Conservation (phyloP, 2,329 filamentous ascomycete genomes). For the Hortaea sp. region DNA sequence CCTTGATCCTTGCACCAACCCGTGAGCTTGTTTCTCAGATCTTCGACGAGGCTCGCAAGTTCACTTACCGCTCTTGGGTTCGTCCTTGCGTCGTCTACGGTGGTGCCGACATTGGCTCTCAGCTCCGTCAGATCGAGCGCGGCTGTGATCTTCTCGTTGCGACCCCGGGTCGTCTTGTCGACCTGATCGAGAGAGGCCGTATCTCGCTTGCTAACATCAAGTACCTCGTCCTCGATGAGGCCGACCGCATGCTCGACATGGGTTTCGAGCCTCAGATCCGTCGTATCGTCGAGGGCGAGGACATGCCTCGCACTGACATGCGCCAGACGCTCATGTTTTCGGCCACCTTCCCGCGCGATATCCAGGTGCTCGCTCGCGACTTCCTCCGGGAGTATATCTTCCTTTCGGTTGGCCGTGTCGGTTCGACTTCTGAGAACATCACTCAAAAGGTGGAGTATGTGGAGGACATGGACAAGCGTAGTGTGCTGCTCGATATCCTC, state of each 20-base stretch:
- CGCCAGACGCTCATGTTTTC: slow-evolving; percentile 99
- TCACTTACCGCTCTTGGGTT: slow-evolving; percentile 97
- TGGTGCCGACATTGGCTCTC: slow-evolving; percentile 95
- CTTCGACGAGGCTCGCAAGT: slow-evolving; percentile 94
- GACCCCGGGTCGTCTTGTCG: slow-evolving; percentile 92
- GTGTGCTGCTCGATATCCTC: slow-evolving; percentile 90
- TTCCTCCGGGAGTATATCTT: slow-evolving; percentile 99
- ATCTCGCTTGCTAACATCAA: slow-evolving; percentile 98
- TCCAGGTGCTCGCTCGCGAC: slow-evolving; percentile 96
- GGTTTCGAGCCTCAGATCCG: slow-evolving; percentile 99
- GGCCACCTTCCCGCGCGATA: slow-evolving; percentile 96
- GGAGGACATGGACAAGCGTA: slow-evolving; percentile 94
- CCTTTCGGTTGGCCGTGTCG: slow-evolving; percentile 95
- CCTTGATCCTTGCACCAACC: slow-evolving; percentile 88
- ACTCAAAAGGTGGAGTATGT: slow-evolving; percentile 98
- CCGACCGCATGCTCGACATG: slow-evolving; percentile 99
- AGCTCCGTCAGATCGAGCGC: slow-evolving; percentile 95
- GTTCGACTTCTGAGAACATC: slow-evolving; percentile 99
- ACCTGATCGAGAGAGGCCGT: slow-evolving; percentile 95
- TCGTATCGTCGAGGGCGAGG: slow-evolving; percentile 94
- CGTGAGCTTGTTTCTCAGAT: slow-evolving; percentile 99
- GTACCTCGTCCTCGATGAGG: slow-evolving; percentile 97
- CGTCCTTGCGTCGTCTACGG: slow-evolving; percentile 97
- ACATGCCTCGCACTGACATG: slow-evolving; percentile 75
- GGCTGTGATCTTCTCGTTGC: slow-evolving; percentile 96